Conservation (phyloP, 148 eudicot genomes). For the Camellia sinensis region DNA sequence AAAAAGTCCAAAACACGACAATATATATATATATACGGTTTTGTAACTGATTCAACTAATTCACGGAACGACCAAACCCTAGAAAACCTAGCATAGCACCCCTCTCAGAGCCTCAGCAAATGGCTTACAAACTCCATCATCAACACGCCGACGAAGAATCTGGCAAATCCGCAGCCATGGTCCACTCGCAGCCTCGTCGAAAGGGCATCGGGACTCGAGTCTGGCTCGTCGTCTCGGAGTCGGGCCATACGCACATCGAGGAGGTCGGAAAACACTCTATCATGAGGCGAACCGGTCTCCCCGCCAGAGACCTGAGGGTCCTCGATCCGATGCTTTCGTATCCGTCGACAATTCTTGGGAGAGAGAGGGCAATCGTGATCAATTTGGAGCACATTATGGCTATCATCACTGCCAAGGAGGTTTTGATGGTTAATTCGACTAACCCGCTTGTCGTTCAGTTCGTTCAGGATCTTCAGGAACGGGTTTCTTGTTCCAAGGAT, state of each 20-base stretch:
- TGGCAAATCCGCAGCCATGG: conserved; percentile 12
- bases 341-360: conserved; percentile 52
- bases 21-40: too few species aligned
- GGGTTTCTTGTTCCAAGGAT: conserved; percentile 22
- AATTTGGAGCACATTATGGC: conserved; percentile 66
- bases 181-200: conserved; percentile 22
- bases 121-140: conserved; percentile 13
- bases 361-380: conserved; percentile 59
- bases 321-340: conserved; percentile 53
- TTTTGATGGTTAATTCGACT: conserved; percentile 38
- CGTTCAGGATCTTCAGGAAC: conserved; percentile 34
- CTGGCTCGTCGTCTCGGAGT: conserved; percentile 40
- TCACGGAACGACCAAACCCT: too few species aligned
- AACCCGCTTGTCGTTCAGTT: conserved; percentile 48
- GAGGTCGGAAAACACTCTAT: conserved; percentile 47
- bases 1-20: too few species aligned
- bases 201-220: conserved; percentile 38
- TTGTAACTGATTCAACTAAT: too few species aligned
- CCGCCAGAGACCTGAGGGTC: conserved; percentile 51
- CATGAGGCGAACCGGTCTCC: conserved; percentile 59
- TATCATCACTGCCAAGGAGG: conserved; percentile 53
- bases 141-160: conserved; percentile 11
- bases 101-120: not conserved
- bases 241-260: conserved; percentile 34
- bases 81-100: too few species aligned